Conservation (phyloP, 108 stramenopile species). For the Skeletonema marinoi region DNA sequence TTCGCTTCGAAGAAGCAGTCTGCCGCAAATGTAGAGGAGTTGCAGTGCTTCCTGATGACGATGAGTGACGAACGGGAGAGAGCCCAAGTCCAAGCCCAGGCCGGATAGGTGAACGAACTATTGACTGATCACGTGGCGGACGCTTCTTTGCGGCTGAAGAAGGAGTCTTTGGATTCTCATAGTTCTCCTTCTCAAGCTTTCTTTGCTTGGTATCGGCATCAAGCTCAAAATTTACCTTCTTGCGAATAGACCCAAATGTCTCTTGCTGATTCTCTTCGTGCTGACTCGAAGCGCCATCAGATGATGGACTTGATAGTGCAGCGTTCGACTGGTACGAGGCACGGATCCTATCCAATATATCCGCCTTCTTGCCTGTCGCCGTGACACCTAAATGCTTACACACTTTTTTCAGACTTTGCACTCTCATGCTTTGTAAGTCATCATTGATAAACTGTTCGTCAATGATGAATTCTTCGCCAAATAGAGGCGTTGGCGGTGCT, state of each 20-base stretch:
- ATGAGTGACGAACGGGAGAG: neutral
- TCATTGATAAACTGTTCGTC: constrained; percentile 27
- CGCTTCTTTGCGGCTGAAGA: neutral
- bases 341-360: constrained; percentile 28
- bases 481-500: neutral
- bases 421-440: constrained; percentile 32
- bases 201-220: neutral
- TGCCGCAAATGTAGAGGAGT: constrained; percentile 6
- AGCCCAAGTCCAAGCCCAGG: neutral
- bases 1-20: constrained; percentile 24
- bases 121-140: neutral
- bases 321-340: neutral
- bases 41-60: neutral
- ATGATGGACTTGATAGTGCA: neutral
- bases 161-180: neutral
- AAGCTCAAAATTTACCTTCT: constrained; percentile 29
- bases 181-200: neutral
- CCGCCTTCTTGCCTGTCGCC: constrained; percentile 46
- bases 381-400: constrained; percentile 35
- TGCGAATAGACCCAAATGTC: neutral
- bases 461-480: constrained; percentile 11
- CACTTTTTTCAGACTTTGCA: constrained; percentile 26
- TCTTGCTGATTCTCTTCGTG: neutral
- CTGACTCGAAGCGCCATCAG: neutral
- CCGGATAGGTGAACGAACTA: neutral